phyloP scores from a whole-genome alignment of 257 asterid genomes.

The Solanum ahanhuiri region DNA sequence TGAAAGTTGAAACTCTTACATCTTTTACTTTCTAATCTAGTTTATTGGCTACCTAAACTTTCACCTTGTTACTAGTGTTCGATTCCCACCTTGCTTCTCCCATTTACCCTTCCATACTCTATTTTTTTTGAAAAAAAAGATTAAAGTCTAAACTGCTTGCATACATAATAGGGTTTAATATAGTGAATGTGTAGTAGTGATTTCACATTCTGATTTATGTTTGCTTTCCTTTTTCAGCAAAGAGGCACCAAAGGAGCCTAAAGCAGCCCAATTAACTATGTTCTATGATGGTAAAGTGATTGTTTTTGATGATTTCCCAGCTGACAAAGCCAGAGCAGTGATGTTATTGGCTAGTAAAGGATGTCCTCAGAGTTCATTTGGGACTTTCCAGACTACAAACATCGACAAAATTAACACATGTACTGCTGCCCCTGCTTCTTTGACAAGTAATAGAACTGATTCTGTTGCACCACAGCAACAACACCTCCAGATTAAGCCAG shows the following conservation, averaged over 20 bases:
- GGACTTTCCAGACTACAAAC: conserved; percentile 11
- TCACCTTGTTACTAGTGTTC: not conserved
- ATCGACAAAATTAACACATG: conserved; percentile 1
- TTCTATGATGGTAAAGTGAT: conserved; percentile 55
- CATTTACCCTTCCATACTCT: too few relatives aligned
- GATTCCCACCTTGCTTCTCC: too few relatives aligned
- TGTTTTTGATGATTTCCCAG: conserved; percentile 51
- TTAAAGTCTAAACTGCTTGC: not conserved
- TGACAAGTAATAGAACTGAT: not conserved
- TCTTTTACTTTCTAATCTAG: not conserved
- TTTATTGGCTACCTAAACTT: too few relatives aligned
- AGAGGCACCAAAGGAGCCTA: conserved; percentile 17
- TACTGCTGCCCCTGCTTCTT: conserved; percentile 1
- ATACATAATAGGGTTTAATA: not conserved
- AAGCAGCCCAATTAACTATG: conserved; percentile 51
- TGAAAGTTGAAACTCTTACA: not conserved
- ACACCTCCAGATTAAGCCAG: not conserved
- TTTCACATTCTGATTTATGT: not conserved
- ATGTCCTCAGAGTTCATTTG: conserved; percentile 18
- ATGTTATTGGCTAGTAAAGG: conserved; percentile 38
- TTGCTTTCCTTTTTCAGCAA: conserved; percentile 20
- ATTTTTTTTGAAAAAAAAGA: too few relatives aligned
- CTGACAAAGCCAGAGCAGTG: conserved; percentile 41
- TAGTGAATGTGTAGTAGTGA: not conserved
- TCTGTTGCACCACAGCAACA: not conserved